Evolutionary conservation across 441 rosid species (phyloP).

Genomic region (Bocquillonia castaneifolia): DNA sequence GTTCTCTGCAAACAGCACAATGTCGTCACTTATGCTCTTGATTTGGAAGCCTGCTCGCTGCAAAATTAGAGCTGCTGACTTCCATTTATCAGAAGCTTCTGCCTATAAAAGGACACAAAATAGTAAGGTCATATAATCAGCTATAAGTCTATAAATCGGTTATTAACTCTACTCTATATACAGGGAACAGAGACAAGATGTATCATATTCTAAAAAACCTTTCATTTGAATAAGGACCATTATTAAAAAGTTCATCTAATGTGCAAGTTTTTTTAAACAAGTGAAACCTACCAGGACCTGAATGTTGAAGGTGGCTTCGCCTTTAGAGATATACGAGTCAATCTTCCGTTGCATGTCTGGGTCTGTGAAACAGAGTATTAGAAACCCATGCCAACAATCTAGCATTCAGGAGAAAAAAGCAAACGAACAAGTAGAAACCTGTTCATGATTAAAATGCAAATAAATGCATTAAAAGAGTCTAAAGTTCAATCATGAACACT

Average conservation of each 20-base stretch:
- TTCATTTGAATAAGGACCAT: background rate
- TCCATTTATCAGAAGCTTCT: conserved; percentile 81
- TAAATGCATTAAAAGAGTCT: background rate
- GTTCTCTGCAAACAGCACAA: conserved; percentile 49
- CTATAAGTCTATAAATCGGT: background rate
- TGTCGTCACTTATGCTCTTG: conserved; percentile 43
- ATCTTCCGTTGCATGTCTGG: conserved; percentile 78
- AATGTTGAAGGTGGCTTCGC: conserved; percentile 63
- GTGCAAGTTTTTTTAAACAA: conserved; percentile 9
- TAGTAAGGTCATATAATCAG: background rate
- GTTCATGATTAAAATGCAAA: background rate
- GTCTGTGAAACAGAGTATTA: conserved; percentile 43
- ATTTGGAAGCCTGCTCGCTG: conserved; percentile 62
- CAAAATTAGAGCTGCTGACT: conserved; percentile 51
- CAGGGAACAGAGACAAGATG: background rate
- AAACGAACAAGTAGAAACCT: conserved; percentile 2
- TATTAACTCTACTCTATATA: background rate
- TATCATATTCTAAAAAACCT: background rate
- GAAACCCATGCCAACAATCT: conserved; percentile 12
- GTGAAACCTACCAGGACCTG: conserved; percentile 55
- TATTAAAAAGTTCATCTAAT: background rate
- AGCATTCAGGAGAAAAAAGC: conserved; percentile 7
- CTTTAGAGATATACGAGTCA: conserved; percentile 46
- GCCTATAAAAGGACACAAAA: conserved; percentile 34
- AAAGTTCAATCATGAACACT: background rate